Base-by-base conservation (phyloP, 176 grass and related monocot genomes). In the Carex myosuroides region DNA sequence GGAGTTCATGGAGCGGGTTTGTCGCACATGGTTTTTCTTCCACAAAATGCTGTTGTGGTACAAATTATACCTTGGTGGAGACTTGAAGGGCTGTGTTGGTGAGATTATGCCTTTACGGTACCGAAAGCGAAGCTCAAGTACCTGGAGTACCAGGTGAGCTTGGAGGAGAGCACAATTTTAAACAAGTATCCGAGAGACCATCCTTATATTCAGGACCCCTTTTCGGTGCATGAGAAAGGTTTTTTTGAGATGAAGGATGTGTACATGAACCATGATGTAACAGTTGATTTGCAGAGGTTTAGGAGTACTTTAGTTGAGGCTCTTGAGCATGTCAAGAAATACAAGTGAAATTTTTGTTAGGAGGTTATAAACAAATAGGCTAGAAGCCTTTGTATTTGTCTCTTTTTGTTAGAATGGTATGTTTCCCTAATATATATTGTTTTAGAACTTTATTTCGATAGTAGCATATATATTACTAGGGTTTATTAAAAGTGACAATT, bases 141-240 rank as follows among this genome's bases (percentile, higher is more conserved):
- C 71, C 21, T 85, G 1, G 84, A 85, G 71, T 85, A 85, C 62
- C 71, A 85, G 70, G 58, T 64, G n/a, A 79, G 56, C 58, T 60
- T 78, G 62, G 42, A 85, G 2, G 84, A 85, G 69, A 85, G 84
- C 84, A 62, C 84, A 50, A 72, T 85, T 64, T 29, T 85, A 24
- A 64, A 66, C 57, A 74, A 85, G 71, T 85, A 85, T 64, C 55
- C 54, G 0, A 85, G 54, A 79, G 70, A 85, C 60, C 84, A 85
- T 85, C 84, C 84, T 64, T 74, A 78, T 33, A 78, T 85, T 24
- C 13, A 74, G 22, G 69, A 85, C 74, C 84, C 84, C 1, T 65
- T 85, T 66, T 60, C 72, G 13, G 62, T 85, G 30, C 84, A 85
- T 71, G 62, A n/a, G n/a, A 74, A 85, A 85, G 84, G 84, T 76